Evolutionary conservation across 2,329 filamentous ascomycete genomes (phyloP).

Genomic region (Allantophomopsis cytisporea): DNA sequence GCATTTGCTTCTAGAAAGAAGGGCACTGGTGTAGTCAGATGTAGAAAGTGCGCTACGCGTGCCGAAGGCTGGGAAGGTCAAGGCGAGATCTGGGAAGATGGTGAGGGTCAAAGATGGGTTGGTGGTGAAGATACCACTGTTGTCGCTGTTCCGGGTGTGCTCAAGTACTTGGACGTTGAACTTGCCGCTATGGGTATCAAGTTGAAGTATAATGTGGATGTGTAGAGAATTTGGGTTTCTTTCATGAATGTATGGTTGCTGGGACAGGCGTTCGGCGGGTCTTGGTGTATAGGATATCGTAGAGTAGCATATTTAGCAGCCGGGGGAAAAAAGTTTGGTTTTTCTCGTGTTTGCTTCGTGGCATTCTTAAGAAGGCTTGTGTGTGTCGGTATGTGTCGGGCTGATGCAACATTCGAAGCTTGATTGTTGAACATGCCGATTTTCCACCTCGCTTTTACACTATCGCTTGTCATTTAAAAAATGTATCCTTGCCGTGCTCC

Average conservation of each 20-base stretch:
- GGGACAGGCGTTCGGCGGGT: background rate
- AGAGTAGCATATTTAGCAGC: too few relatives aligned
- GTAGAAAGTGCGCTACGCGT: slow-evolving; percentile 55
- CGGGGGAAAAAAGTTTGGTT: too few relatives aligned
- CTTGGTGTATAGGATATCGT: too few relatives aligned
- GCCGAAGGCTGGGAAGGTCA: slow-evolving; percentile 28
- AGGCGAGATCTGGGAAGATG: slow-evolving; percentile 86
- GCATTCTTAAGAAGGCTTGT: too few relatives aligned
- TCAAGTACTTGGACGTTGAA: slow-evolving; percentile 91
- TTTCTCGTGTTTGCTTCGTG: too few relatives aligned
- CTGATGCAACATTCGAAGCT: too few relatives aligned
- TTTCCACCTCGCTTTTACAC: too few relatives aligned
- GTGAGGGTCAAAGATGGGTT: slow-evolving; percentile 67
- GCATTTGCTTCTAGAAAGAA: slow-evolving; percentile 50
- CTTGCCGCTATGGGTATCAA: slow-evolving; percentile 92
- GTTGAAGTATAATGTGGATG: slow-evolving; percentile 73
- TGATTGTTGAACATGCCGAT: too few relatives aligned
- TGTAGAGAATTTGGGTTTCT: slow-evolving; percentile 2
- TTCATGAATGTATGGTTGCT: background rate
- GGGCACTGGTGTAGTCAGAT: slow-evolving; percentile 58
- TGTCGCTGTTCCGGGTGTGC: slow-evolving; percentile 82
- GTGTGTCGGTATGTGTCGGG: too few relatives aligned
- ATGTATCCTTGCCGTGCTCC: too few relatives aligned
- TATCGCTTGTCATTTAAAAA: too few relatives aligned
- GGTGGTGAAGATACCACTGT: slow-evolving; percentile 85